These are phyloP conservation scores for Sequoiadendron giganteum DNA, from an alignment of 75 land plant species.

Conservation along the genomic window DNA sequence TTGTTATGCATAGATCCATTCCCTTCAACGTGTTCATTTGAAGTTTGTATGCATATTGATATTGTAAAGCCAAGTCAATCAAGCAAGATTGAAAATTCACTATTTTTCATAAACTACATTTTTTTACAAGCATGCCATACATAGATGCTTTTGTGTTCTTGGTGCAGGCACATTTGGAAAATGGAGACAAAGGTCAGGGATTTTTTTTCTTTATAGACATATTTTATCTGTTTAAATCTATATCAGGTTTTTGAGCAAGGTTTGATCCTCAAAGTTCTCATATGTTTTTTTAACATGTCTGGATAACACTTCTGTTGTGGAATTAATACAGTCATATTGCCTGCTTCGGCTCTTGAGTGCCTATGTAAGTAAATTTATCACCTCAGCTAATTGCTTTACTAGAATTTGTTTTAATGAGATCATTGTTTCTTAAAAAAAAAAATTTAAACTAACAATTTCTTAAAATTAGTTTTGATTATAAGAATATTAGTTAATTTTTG, in stretches of 20 bases:
- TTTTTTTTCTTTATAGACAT: not conserved
- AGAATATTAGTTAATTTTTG: not conserved
- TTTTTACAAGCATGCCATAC: not conserved
- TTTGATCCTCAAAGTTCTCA: not conserved
- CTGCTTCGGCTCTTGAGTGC: slow-evolving; percentile 84
- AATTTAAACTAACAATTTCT: not conserved
- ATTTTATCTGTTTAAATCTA: not conserved
- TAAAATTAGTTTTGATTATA: not conserved
- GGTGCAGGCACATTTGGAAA: slow-evolving; percentile 83
- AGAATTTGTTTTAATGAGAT: not conserved
- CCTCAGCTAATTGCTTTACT: not conserved
- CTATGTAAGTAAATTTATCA: slow-evolving; percentile 41
- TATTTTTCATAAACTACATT: not conserved
- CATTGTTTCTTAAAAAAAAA: not conserved
- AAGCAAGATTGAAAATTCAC: not conserved
- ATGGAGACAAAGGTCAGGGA: slow-evolving; percentile 80
- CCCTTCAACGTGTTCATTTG: not conserved
- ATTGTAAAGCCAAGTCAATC: not conserved
- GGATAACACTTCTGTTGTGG: slow-evolving; percentile 8
- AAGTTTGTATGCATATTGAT: not conserved
- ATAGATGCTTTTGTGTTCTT: slow-evolving; percentile 8
- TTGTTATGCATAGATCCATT: not conserved
- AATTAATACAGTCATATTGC: slow-evolving; percentile 78
- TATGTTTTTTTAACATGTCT: not conserved
- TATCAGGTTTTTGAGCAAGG: not conserved